Evolutionary conservation across 2,329 filamentous ascomycete species (phyloP), one percentile per base, ranked within the genome.

Genomic region (Ophiognomonia clavigignenti-juglandacearum): DNA sequence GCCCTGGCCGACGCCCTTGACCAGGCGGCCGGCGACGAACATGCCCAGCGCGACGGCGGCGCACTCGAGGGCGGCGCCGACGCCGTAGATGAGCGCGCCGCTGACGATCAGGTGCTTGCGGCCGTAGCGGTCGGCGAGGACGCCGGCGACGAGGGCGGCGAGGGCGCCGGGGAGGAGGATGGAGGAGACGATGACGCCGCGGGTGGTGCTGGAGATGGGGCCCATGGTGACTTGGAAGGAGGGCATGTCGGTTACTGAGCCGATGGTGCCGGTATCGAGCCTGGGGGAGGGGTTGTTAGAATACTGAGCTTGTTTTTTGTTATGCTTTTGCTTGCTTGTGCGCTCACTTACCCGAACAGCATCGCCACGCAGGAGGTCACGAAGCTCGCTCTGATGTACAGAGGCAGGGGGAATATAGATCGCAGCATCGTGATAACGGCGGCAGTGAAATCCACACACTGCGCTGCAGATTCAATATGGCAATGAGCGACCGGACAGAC

Each of bases 151-250:
- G 20, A 82, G 68, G 0, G 80, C 79, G 0, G 80, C 75, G 11
- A 83, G 61, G 0, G 76, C 80, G 6, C 77, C 81, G 0, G 80
- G 74, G 20, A 83, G 70, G 19, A 83, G 66, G 39, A 83, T 76
- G 0, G 74, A 74, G 0, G 80, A 83, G 14, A 84, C 78, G 6
- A 80, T 71, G 3, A 82, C 64, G 1, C 81, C 80, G 53, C 79
- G 78, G 1, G 82, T 57, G 0, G 74, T 75, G 0, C 79, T 67
- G 1, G 74, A 76, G 37, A 77, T 69, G 13, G 66, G 61, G 4
- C 78, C 78, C 54, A 82, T 75, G 4, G 68, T 67, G 3, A 61
- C 47, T 9, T 63, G 64, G 58, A 80, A 83, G 14, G 65, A 62
- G 0, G 66, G 55, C 80, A 83, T 83, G 3, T 72, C 69, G 0